These are phyloP conservation scores for Citrullus amarus DNA, from an alignment of 306 rosid genomes.

Conservation along the genomic window DNA sequence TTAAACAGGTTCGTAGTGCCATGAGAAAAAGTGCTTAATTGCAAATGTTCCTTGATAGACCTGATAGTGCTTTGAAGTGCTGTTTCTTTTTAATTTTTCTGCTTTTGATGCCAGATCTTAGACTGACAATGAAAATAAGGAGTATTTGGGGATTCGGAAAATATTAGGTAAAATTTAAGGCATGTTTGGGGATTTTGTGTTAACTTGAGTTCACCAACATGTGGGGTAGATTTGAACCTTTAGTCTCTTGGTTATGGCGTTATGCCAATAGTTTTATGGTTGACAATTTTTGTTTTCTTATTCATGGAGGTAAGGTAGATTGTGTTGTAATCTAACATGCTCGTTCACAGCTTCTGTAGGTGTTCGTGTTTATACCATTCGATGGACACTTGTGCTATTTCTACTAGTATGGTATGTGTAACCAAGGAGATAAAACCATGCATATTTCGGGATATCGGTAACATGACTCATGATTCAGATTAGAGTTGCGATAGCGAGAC, in stretches of 20 bases:
- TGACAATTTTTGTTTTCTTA: background rate
- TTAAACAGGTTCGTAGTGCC: background rate
- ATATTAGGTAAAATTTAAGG: background rate
- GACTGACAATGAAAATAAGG: background rate
- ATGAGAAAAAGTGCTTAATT: background rate
- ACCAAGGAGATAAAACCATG: slow-evolving; percentile 9
- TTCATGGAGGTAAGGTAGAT: background rate
- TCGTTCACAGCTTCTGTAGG: slow-evolving; percentile 51
- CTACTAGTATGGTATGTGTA: slow-evolving; percentile 34
- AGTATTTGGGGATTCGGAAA: background rate
- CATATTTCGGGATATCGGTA: background rate
- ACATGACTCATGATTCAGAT: slow-evolving; percentile 16
- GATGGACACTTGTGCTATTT: slow-evolving; percentile 26
- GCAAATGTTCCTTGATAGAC: background rate
- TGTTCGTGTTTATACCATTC: slow-evolving; percentile 14
- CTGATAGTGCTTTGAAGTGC: too few relatives aligned
- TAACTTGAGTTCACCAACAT: background rate
- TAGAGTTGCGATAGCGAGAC: slow-evolving; percentile 32
- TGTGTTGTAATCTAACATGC: background rate
- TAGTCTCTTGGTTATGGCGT: background rate
- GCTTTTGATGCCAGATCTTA: background rate
- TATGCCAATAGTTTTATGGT: background rate
- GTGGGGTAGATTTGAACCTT: background rate
- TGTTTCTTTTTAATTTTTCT: too few relatives aligned
- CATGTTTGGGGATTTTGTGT: background rate